Evolutionary conservation across 208 protist genomes (phyloP), one percentile per base, ranked within the genome.

Genomic region (Herpetomonas tarakana): DNA sequence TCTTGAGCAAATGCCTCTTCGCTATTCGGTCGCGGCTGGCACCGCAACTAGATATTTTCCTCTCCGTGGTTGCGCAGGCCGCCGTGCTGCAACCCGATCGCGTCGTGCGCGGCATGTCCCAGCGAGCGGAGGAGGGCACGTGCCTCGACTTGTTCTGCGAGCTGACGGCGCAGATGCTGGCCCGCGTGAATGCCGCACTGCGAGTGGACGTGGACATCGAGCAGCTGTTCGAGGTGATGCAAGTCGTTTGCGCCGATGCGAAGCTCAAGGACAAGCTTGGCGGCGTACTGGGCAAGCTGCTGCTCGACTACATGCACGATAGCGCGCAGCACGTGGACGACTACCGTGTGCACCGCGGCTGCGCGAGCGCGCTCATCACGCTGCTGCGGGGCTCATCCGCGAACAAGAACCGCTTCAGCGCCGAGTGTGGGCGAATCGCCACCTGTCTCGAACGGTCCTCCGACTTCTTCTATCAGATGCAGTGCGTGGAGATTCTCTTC

Each of bases 391-490:
- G 85, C 28, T 92, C 85, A 24, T 78, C 65, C 55, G 68, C 51
- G 16, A 94, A 94, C 65, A 94, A 94, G 58, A 83, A 81, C 27
- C 75, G 76, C 18, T 62, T 94, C 21, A 74, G 69, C 49, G 65
- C 71, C 19, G 69, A 76, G 46, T 86, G 80, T 60, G 68, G 60
- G 14, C 53, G 51, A 11, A 72, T 95, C 45, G 79, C 68, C 9
- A 71, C 53, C 16, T 65, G 65, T n/a, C 55, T 95, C 6, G 66
- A 78, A 44, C 35, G 54, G 27, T 81, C 88, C 9, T 66, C 49
- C 18, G 88, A 95, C 54, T 80, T 92, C n/a, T 95, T 89, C 56
- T 89, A 91, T 51, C 83, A 86, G 60, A 91, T 95, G 85, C 88
- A 95, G 68, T 95, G 88, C 56, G 74, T 83, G 31, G 85, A 95